Evolutionary conservation across 2,329 filamentous ascomycete genomes (phyloP).

Genomic region (Arachnomyces sp.): DNA sequence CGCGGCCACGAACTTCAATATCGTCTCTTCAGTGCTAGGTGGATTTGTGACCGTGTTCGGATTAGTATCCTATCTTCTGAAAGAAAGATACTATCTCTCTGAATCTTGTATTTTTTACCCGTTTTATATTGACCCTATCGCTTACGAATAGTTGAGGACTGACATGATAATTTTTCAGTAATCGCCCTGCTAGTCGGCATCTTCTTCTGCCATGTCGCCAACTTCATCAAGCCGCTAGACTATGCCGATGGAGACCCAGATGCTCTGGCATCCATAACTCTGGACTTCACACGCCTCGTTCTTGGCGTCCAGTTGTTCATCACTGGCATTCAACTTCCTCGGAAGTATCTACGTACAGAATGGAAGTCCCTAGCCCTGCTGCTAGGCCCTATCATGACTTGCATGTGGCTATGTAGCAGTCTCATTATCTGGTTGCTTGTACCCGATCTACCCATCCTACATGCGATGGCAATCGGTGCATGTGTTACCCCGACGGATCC

Average conservation of each 20-base stretch:
- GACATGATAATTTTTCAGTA: conserved; percentile 43
- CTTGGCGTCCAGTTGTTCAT: conserved; percentile 85
- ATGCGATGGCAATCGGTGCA: conserved; percentile 70
- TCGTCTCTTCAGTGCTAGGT: conserved; percentile 69
- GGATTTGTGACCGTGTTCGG: conserved; percentile 88
- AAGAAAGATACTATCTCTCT: conserved; percentile 84
- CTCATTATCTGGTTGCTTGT: conserved; percentile 69
- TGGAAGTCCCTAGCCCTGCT: conserved; percentile 68
- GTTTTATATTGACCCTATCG: neutral
- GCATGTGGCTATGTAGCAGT: conserved; percentile 80
- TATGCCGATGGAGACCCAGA: conserved; percentile 55
- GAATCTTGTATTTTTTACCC: conserved; percentile 62
- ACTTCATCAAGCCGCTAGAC: conserved; percentile 65
- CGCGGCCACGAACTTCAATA: conserved; percentile 69
- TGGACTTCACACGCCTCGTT: conserved; percentile 79
- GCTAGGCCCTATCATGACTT: conserved; percentile 73
- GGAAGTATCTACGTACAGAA: conserved; percentile 68
- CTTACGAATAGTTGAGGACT: neutral
- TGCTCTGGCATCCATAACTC: conserved; percentile 62
- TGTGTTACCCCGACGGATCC: conserved; percentile 92
- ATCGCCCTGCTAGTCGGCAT: conserved; percentile 76
- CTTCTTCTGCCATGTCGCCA: conserved; percentile 69
- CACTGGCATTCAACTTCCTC: conserved; percentile 79
- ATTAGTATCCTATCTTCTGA: conserved; percentile 78
- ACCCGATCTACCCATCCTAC: conserved; percentile 62